Evolutionary conservation across 2,329 filamentous ascomycete genomes (phyloP).

Genomic region (Botryotinia calthae): DNA sequence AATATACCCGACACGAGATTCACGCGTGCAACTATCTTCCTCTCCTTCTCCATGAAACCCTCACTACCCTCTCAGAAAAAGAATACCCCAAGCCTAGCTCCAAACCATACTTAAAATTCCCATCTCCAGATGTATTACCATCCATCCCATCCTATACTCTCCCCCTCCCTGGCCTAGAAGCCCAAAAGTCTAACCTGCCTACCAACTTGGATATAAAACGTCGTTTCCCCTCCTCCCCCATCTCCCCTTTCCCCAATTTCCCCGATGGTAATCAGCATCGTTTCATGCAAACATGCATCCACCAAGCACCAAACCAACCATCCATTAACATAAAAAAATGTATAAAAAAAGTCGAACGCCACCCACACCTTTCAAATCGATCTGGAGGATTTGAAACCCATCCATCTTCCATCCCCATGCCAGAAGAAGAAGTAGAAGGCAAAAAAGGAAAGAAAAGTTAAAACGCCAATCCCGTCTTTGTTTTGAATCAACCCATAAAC

Average conservation of each 20-base stretch:
- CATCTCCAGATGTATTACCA: not conserved
- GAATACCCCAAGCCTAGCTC: conserved; percentile 5
- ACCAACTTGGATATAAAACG: conserved; percentile 13
- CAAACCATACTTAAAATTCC: conserved; percentile 6
- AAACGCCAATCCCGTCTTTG: conserved; percentile 14
- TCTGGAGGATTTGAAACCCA: not conserved
- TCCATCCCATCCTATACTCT: not conserved
- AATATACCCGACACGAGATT: not conserved
- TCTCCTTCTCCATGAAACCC: not conserved
- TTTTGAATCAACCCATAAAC: conserved; percentile 20
- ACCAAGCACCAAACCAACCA: conserved; percentile 9
- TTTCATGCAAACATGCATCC: conserved; percentile 1
- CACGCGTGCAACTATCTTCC: not conserved
- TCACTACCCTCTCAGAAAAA: not conserved
- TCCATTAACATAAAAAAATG: not conserved
- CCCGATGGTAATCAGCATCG: conserved; percentile 6
- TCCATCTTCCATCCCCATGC: conserved; percentile 11
- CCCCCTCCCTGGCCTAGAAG: not conserved
- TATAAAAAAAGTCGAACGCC: not conserved
- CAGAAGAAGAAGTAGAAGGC: not conserved
- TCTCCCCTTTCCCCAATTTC: not conserved
- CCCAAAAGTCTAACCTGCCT: conserved; percentile 2
- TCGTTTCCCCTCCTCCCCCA: not conserved
- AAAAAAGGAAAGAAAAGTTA: not conserved
- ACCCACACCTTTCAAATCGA: not conserved